phyloP scores from a whole-genome alignment of 768 basidiomycete species.

The Zangia roseola region DNA sequence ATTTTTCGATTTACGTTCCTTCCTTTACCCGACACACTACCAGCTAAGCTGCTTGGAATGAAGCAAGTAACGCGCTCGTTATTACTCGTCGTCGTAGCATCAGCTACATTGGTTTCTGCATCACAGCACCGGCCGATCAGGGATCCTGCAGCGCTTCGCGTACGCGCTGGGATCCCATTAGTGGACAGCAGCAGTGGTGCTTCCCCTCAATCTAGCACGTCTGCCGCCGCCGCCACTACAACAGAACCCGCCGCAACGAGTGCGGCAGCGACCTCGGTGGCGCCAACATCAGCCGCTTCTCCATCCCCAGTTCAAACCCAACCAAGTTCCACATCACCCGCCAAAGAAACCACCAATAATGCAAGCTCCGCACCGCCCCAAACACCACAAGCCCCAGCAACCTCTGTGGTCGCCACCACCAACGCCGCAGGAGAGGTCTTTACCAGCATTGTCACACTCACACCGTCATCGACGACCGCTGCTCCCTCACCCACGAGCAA shows the following conservation, averaged over 20 bases:
- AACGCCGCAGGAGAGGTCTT: conserved; percentile 28
- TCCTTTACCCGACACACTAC: conserved; percentile 3
- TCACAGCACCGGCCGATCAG: conserved; percentile 21
- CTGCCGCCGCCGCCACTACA: not conserved
- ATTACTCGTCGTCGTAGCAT: conserved; percentile 27
- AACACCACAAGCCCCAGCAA: not conserved
- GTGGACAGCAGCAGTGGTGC: not conserved
- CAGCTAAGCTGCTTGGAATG: conserved; percentile 20
- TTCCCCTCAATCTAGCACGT: not conserved
- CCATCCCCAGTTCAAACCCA: conserved; percentile 10
- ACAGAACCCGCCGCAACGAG: conserved; percentile 1
- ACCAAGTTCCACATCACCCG: not conserved
- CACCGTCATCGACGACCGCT: conserved; percentile 22
- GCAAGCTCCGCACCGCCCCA: conserved; percentile 2
- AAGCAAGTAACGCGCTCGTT: conserved; percentile 23
- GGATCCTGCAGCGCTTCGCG: conserved; percentile 12
- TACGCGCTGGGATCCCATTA: conserved; percentile 7
- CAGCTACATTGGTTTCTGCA: conserved; percentile 24
- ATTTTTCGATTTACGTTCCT: conserved; percentile 24
- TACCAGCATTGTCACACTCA: conserved; percentile 21
- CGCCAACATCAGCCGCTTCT: conserved; percentile 6
- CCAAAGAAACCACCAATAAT: not conserved
- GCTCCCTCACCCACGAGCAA: conserved; percentile 24
- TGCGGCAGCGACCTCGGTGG: not conserved
- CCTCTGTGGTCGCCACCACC: conserved; percentile 12